Evolutionary conservation across 2,329 filamentous ascomycete genomes (phyloP), one percentile per base, ranked within the genome.

Genomic region (Ophidiomyces ophidiicola): DNA sequence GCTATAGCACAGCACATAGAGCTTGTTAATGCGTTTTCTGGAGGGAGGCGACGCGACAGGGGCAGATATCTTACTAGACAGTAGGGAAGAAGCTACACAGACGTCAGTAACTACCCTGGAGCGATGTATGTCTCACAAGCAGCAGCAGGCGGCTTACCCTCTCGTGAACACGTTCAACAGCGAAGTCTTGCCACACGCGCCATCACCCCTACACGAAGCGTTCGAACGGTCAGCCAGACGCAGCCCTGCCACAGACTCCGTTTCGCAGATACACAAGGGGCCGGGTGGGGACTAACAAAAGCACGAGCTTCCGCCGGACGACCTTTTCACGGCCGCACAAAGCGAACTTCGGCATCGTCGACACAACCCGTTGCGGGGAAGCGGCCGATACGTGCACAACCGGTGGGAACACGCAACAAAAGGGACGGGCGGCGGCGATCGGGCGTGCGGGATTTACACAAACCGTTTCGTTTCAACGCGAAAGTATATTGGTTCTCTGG

Each of bases 131-230:
- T 32, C 14, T 25, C 7, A 15, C 15, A 18, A 30, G 21, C n/a
- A 21, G 3, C 23, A 26, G 26, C 31, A 44, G 29, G 28, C 38
- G 33, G 43, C 76, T 53, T 68, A 92, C 82, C 88, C 88, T 81
- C 88, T 78, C 51, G 90, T 98, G 67, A 98, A 98, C 61, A 98
- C 90, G 61, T 98, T 98, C 54, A 98, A 68, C 56, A 96, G 66
- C 48, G 87, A 94, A 40, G 90, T 98, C 72, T 98, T 98, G 58
- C 88, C 88, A 63, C 82, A 92, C 52, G 88, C 88, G 71, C 88
- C 88, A 60, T 96, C 88, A 54, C 88, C 88, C 58, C 86, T 94
- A 52, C 48, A 24, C 14, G 7, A 29, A 21, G 31, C 32, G 12
- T 28, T 33, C 17, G 18, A 29, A 32, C 20, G 15, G 29, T 31